Conservation (phyloP, 225 moss, liverwort and hornwort species). For the Polytrichum commune region DNA sequence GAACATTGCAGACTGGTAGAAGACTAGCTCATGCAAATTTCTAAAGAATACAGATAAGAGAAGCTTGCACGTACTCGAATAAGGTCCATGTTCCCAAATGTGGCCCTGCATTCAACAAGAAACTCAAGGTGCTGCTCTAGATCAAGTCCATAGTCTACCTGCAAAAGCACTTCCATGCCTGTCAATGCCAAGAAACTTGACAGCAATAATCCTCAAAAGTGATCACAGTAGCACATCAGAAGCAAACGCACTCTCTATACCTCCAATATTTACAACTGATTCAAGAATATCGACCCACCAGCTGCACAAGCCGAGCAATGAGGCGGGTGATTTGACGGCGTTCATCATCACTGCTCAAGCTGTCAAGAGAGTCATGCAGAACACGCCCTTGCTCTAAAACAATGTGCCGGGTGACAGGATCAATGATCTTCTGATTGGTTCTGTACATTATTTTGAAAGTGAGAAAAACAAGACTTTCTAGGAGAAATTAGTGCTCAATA, state of each 20-base stretch:
- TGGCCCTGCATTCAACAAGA: slow-evolving; percentile 87
- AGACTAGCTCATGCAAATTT: too few species aligned
- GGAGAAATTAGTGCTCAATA: too few species aligned
- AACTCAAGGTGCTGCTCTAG: slow-evolving; percentile 93
- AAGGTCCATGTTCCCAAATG: slow-evolving; percentile 88
- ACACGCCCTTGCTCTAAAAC: slow-evolving; percentile 90
- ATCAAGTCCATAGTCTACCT: slow-evolving; percentile 90
- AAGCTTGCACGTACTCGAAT: slow-evolving; percentile 46
- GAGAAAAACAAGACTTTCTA: slow-evolving; percentile 7
- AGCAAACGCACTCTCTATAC: too few species aligned
- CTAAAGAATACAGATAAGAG: too few species aligned
- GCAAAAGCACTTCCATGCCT: slow-evolving; percentile 19
- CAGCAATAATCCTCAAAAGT: background rate
- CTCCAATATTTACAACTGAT: too few species aligned
- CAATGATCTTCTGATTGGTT: slow-evolving; percentile 66
- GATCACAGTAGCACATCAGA: too few species aligned
- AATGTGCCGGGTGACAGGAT: slow-evolving; percentile 91
- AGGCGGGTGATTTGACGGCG: slow-evolving; percentile 93
- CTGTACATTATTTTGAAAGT: slow-evolving; percentile 36
- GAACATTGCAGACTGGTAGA: too few species aligned
- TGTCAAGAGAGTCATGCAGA: slow-evolving; percentile 94
- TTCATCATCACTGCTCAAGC: slow-evolving; percentile 98
- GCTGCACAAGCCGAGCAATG: slow-evolving; percentile 81
- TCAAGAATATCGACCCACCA: slow-evolving; percentile 35
- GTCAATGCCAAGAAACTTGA: slow-evolving; percentile 14